These are phyloP conservation scores for Pichia sp. DNA, from an alignment of 1,139 yeast genomes.

Conservation along the genomic window DNA sequence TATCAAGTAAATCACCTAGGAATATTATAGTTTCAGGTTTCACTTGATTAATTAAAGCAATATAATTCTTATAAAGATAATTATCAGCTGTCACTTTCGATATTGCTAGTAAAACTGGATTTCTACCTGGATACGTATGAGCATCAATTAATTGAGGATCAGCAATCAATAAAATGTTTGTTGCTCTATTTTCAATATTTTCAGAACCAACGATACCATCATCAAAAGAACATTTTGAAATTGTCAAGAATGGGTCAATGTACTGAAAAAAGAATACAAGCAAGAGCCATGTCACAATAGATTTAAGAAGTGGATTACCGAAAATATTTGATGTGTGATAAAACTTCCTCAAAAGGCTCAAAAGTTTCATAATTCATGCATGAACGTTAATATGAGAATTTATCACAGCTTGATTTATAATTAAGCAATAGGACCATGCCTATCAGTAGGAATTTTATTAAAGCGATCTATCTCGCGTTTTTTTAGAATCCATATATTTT, in stretches of 20 bases:
- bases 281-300: neutral
- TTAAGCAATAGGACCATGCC: no score
- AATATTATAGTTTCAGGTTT: conserved; percentile 43
- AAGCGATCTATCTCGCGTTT: no score
- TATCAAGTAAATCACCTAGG: conserved; percentile 50
- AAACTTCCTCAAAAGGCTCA: neutral
- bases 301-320: neutral
- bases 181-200: conserved; percentile 1
- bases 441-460: no score
- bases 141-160: conserved; percentile 91
- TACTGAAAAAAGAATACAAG: conserved; percentile 5
- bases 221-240: conserved; percentile 12
- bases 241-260: conserved; percentile 13
- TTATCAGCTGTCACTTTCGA: conserved; percentile 46
- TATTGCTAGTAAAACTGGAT: conserved; percentile 31
- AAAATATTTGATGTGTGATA: neutral
- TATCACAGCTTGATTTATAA: no score
- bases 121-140: conserved; percentile 52
- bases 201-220: neutral
- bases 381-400: neutral
- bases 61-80: conserved; percentile 43
- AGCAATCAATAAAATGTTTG: conserved; percentile 21
- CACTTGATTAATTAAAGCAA: conserved; percentile 33
- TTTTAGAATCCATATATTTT: no score
- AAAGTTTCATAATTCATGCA: neutral